Base-by-base conservation (phyloP, 1,284 basidiomycete genomes). In the Salmacisia buchloeana region DNA sequence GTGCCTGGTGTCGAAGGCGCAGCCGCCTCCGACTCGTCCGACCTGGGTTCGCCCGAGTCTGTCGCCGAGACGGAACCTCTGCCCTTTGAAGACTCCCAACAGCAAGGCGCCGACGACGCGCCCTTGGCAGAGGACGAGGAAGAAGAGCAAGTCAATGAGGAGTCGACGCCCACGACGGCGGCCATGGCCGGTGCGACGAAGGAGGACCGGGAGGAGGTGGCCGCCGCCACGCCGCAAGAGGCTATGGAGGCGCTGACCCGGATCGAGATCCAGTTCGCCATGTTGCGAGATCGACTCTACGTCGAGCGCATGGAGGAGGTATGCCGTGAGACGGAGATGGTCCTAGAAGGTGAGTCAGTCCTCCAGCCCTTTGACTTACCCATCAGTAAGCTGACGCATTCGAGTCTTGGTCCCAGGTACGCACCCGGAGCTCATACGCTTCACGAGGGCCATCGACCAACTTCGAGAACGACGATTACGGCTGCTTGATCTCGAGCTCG, bases 341-440 rank as follows among this genome's bases (percentile, higher is more conserved):
- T 86, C 45, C 68, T 83, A 35, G 80, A 82, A 60, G 84, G 83
- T 83, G 60, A 60, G 83, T 62, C 7, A 25, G 12, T 2, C 21
- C 31, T 7, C 18, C 9, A 12, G 18, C 12, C 27, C n/a, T 54
- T 2, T 33, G 21, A 15, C 36, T 56, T 52, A 13, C 9, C 41
- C 36, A 10, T 61, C 60, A 18, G 29, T 61, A 18, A 31, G 23
- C 38, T 60, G 49, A 56, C 25, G 3, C 46, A 15, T 56, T 56
- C 18, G 4, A n/a, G 13, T 25, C 27, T 6, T 13, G 71, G 21
- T 70, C 68, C 59, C 72, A 89, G 91, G 86, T 35, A 85, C 85
- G 0, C 91, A 94, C 73, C 91, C 92, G 0, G 91, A 94, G 75
- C 82, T 92, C 63, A 82, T 88, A 18, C 87, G 91, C 76, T 82